Conservation (phyloP, 208 protist species). For the Leishmania guyanensis region DNA sequence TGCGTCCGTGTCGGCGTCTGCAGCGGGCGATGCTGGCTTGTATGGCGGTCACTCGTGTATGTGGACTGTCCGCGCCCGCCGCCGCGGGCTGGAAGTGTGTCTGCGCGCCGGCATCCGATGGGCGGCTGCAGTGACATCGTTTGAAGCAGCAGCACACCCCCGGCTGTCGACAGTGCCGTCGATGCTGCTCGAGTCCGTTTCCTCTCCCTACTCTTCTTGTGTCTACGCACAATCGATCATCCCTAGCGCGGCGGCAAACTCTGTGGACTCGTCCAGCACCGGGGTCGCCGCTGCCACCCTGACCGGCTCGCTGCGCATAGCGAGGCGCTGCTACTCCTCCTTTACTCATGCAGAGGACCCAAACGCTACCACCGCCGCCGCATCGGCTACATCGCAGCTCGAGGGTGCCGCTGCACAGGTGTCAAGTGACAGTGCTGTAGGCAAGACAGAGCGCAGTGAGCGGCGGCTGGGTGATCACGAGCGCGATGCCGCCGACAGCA, state of each 20-base stretch:
- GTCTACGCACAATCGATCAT: neutral
- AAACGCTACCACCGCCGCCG: neutral
- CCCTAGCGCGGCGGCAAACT: neutral
- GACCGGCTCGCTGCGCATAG: conserved; percentile 2
- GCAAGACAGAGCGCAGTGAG: neutral
- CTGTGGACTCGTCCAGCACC: neutral
- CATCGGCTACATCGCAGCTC: neutral
- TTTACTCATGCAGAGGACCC: neutral
- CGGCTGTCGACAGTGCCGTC: neutral
- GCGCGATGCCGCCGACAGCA: neutral
- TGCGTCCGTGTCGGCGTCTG: neutral
- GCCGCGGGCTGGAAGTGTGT: neutral
- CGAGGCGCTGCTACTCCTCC: conserved; percentile 12
- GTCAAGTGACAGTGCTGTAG: neutral
- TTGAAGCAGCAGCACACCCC: neutral
- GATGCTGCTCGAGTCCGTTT: neutral
- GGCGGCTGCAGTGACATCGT: neutral
- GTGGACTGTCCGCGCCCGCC: neutral
- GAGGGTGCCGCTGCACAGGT: neutral
- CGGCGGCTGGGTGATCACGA: neutral
- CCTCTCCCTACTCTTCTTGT: neutral
- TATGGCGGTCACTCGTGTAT: neutral
- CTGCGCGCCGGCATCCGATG: neutral
- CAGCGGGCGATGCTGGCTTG: neutral
- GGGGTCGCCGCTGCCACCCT: neutral